These are phyloP conservation scores for Trichoderma reesei DNA, from an alignment of 495 filamentous ascomycete genomes.

Conservation along the genomic window DNA sequence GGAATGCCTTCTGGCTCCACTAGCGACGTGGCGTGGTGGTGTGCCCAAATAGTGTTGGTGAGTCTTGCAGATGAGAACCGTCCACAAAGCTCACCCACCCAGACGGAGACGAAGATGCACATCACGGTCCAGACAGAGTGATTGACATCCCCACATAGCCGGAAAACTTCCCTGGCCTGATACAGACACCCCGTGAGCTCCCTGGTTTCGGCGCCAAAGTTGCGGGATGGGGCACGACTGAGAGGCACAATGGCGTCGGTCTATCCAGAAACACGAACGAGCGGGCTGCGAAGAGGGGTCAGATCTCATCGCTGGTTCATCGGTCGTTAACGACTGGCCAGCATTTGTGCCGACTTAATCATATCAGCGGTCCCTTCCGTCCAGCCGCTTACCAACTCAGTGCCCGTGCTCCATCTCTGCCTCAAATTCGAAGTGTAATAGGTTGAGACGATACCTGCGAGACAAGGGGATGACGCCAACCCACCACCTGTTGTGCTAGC, in stretches of 20 bases:
- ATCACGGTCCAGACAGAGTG: slow-evolving; percentile 8
- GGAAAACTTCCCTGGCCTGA: not conserved
- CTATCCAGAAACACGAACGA: slow-evolving; percentile 7
- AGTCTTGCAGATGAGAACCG: not conserved
- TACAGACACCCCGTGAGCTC: not conserved
- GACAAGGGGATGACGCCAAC: not conserved
- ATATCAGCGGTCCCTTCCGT: slow-evolving; percentile 7
- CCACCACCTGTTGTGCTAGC: not conserved
- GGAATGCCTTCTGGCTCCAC: not conserved
- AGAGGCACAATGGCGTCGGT: not conserved
- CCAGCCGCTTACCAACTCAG: not conserved
- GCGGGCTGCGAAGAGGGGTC: not conserved
- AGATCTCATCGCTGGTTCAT: slow-evolving; percentile 7
- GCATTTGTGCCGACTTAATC: not conserved
- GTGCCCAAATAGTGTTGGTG: slow-evolving; percentile 3
- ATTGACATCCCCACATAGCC: slow-evolving; percentile 4
- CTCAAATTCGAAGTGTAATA: not conserved
- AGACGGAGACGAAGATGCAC: slow-evolving; percentile 6
- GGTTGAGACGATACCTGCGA: not conserved
- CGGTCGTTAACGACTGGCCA: slow-evolving; percentile 8
- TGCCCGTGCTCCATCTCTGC: not conserved
- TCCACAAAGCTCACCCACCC: slow-evolving; percentile 5
- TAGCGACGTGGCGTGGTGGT: slow-evolving; percentile 6
- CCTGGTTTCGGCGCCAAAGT: not conserved
- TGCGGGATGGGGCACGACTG: not conserved